phyloP scores from a whole-genome alignment of 1,139 yeast genomes.

The Hemisphaericaspora lyxosophila region DNA sequence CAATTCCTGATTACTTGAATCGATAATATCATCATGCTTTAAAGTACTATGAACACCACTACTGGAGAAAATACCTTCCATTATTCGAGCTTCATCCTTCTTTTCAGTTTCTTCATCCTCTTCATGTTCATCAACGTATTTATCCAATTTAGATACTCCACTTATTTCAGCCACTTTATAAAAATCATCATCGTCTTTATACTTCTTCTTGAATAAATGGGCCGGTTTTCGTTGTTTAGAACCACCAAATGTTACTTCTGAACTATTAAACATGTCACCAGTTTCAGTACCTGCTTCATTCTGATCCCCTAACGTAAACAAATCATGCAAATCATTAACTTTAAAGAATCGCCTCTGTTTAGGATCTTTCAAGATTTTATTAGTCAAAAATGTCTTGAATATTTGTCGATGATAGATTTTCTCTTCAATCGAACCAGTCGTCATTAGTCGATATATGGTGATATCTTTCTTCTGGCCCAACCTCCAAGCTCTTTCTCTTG shows the following conservation, averaged over 20 bases:
- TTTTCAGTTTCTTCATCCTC: conserved; percentile 18
- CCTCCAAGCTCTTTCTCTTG: conserved; percentile 96
- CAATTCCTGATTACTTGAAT: conserved; percentile 43
- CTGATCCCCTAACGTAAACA: conserved; percentile 79
- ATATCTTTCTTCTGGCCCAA: conserved; percentile 93
- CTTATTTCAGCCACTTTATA: conserved; percentile 50
- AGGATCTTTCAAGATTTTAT: conserved; percentile 92
- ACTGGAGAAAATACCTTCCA: conserved; percentile 72
- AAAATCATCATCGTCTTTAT: conserved; percentile 54
- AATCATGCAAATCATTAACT: conserved; percentile 85
- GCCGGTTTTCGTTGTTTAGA: conserved; percentile 25
- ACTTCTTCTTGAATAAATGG: conserved; percentile 24
- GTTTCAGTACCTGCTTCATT: conserved; percentile 66
- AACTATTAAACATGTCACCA: conserved; percentile 60
- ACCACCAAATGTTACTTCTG: conserved; percentile 42
- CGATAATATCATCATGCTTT: conserved; percentile 76
- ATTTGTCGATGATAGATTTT: conserved; percentile 95
- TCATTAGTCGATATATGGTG: conserved; percentile 87
- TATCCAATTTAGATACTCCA: conserved; percentile 57
- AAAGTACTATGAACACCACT: conserved; percentile 75
- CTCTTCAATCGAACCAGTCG: conserved; percentile 94
- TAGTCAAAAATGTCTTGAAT: conserved; percentile 89
- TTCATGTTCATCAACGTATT: conserved; percentile 46
- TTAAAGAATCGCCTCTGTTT: conserved; percentile 92
- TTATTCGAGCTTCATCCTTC: conserved; percentile 54